phyloP scores from a whole-genome alignment of 768 basidiomycete genomes.

The Pisolithus tinctorius region DNA sequence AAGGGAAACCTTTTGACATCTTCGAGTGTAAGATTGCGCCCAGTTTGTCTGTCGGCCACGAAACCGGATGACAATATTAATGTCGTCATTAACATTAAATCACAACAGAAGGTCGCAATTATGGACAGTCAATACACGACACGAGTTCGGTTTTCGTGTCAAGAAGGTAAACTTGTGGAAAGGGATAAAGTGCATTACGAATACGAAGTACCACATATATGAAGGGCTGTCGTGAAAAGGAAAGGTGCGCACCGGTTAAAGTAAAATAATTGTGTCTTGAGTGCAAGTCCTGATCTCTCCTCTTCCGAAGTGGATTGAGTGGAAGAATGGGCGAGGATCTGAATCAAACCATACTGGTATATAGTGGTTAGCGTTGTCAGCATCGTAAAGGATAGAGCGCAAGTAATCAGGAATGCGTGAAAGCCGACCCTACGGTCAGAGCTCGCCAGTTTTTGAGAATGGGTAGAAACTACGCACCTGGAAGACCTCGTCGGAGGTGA shows the following conservation, averaged over 20 bases:
- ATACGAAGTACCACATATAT: too few species aligned
- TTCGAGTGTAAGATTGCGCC: not conserved
- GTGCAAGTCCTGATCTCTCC: slow-evolving; percentile 40
- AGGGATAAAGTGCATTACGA: not conserved
- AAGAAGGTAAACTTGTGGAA: not conserved
- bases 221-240: too few species aligned
- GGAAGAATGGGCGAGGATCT: slow-evolving; percentile 40
- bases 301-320: slow-evolving; percentile 29
- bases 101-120: not conserved
- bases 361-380: not conserved
- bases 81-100: not conserved
- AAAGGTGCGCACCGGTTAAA: slow-evolving; percentile 49
- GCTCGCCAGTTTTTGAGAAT: too few species aligned
- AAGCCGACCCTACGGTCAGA: too few species aligned
- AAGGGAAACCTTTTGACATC: not conserved
- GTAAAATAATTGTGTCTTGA: slow-evolving; percentile 60
- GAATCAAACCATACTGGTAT: slow-evolving; percentile 56
- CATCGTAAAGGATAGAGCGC: not conserved
- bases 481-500: slow-evolving; percentile 50
- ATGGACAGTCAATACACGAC: not conserved
- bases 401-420: too few species aligned
- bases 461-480: slow-evolving; percentile 36
- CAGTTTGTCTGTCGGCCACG: not conserved
- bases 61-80: not conserved
- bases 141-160: not conserved